Evolutionary conservation across 768 basidiomycete species (phyloP).

Genomic region (Dacryopinax primogenitus): DNA sequence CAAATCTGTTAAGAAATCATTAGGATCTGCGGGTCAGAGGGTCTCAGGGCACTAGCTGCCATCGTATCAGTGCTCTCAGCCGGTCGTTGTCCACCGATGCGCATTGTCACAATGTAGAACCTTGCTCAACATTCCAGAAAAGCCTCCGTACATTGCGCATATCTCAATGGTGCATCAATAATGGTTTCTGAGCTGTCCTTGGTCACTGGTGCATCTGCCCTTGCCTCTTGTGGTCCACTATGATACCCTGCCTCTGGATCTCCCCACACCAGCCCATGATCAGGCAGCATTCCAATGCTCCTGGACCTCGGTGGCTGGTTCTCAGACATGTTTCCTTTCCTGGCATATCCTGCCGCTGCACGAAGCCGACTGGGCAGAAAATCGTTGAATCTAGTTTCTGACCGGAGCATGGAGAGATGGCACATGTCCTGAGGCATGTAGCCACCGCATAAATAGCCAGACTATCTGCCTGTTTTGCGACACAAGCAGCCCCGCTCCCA

Average conservation of each 20-base stretch:
- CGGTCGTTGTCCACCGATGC: not conserved
- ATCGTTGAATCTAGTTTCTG: not conserved
- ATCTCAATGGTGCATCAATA: too few species aligned
- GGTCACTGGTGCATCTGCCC: not conserved
- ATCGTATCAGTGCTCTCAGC: not conserved
- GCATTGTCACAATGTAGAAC: not conserved
- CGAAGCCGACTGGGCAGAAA: not conserved
- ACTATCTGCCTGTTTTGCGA: not conserved
- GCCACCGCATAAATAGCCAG: not conserved
- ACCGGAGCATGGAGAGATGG: not conserved
- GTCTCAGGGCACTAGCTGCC: not conserved
- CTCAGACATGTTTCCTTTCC: too few species aligned
- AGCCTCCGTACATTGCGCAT: not conserved
- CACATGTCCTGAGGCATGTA: not conserved
- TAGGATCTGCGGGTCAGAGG: too few species aligned
- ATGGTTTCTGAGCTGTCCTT: too few species aligned
- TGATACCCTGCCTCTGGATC: not conserved
- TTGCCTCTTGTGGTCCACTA: too few species aligned
- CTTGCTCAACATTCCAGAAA: slow-evolving; percentile 7
- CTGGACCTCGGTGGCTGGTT: too few species aligned
- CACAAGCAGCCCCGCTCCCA: not conserved
- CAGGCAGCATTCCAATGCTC: not conserved
- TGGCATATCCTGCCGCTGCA: not conserved
- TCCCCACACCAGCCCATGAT: not conserved
- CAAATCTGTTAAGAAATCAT: too few species aligned